phyloP scores from a whole-genome alignment of 2,329 filamentous ascomycete species.

The Moelleriella libera region DNA sequence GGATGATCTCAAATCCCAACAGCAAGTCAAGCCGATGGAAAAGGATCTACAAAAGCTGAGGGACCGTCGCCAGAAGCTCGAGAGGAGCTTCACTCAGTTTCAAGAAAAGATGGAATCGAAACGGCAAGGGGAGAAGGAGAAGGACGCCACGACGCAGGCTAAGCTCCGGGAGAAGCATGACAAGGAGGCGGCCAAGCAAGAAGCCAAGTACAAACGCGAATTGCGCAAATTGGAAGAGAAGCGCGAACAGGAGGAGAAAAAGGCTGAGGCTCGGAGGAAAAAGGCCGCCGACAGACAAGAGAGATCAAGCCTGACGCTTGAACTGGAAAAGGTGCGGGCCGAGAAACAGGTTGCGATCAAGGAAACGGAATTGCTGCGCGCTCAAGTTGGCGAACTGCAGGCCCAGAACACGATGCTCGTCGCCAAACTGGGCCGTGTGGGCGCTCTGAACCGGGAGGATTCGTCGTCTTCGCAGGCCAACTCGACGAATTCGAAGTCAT shows the following conservation, averaged over 20 bases:
- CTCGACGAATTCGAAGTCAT: neutral
- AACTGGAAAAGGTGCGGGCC: conserved; percentile 35
- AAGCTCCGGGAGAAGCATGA: conserved; percentile 52
- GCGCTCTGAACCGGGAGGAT: conserved; percentile 18
- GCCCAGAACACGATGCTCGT: conserved; percentile 44
- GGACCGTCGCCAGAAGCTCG: conserved; percentile 44
- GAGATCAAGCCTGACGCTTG: conserved; percentile 29
- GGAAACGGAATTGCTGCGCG: conserved; percentile 39
- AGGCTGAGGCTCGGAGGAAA: conserved; percentile 34
- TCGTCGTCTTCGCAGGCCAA: neutral
- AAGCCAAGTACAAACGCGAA: conserved; percentile 52
- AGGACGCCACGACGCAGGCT: conserved; percentile 34
- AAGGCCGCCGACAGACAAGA: conserved; percentile 42
- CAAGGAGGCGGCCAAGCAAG: conserved; percentile 47
- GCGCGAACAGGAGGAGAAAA: conserved; percentile 46
- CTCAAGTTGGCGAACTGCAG: conserved; percentile 43
- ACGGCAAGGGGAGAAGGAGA: conserved; percentile 30
- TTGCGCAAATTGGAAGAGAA: conserved; percentile 50
- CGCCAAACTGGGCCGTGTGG: conserved; percentile 32
- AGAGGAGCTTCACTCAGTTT: conserved; percentile 45
- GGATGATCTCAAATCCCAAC: conserved; percentile 21
- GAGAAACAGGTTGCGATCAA: conserved; percentile 38
- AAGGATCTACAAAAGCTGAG: conserved; percentile 53
- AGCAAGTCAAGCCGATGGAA: conserved; percentile 22
- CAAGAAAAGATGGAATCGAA: conserved; percentile 31